phyloP scores from a whole-genome alignment of 345 rosid genomes.

The Gossypium sturtianum region DNA sequence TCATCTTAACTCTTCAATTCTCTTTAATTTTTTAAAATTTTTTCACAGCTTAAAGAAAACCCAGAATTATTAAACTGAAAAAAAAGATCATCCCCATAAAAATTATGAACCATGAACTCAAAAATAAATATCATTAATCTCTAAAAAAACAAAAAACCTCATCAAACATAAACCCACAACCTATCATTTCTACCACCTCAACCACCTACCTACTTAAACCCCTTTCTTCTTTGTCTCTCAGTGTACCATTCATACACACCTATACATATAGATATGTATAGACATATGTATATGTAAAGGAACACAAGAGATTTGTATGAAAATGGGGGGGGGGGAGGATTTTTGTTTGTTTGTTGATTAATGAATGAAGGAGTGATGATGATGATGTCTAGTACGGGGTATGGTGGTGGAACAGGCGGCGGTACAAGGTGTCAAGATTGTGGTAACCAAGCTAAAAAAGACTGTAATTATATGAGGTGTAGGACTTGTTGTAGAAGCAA shows the following conservation, averaged over 20 bases:
- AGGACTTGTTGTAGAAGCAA: conserved; percentile 57
- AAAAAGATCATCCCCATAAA: not conserved
- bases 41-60: too few species aligned
- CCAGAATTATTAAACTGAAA: too few species aligned
- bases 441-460: conserved; percentile 69
- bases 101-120: not conserved
- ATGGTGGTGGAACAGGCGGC: conserved; percentile 8
- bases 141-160: not conserved
- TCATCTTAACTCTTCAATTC: not conserved
- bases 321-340: too few species aligned
- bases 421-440: conserved; percentile 58
- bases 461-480: conserved; percentile 48
- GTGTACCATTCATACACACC: not conserved
- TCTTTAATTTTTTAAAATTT: not conserved
- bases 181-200: not conserved
- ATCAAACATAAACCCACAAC: not conserved
- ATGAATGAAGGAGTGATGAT: not conserved
- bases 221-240: not conserved
- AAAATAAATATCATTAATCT: not conserved
- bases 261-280: not conserved
- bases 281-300: not conserved
- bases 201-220: not conserved
- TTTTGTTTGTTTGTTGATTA: too few species aligned
- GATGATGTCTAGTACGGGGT: conserved; percentile 11
- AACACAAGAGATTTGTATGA: not conserved